Evolutionary conservation across 108 stramenopile species (phyloP).

Genomic region (Conticribra guillardii): DNA sequence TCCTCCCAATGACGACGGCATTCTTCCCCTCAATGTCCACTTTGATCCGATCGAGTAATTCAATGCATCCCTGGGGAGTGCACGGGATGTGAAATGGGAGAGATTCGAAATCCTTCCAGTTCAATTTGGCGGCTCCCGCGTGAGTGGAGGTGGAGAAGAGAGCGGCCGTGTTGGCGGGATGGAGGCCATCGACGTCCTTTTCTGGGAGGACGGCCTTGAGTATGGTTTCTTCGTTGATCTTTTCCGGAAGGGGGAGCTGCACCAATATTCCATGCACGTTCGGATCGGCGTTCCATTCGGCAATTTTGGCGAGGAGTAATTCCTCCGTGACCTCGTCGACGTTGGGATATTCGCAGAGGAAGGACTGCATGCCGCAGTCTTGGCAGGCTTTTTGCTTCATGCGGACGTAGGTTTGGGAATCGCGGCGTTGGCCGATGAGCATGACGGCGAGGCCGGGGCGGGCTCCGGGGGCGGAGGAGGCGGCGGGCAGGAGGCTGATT

Average conservation of each 20-base stretch:
- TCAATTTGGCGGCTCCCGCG: slow-evolving; percentile 43
- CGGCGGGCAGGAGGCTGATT: slow-evolving; percentile 25
- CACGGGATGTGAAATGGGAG: slow-evolving; percentile 83
- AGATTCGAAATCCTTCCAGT: slow-evolving; percentile 60
- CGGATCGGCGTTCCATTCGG: slow-evolving; percentile 75
- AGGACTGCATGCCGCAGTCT: slow-evolving; percentile 81
- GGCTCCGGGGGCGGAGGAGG: slow-evolving; percentile 70
- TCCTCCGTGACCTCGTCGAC: slow-evolving; percentile 79
- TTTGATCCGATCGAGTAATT: slow-evolving; percentile 89
- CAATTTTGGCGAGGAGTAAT: slow-evolving; percentile 73
- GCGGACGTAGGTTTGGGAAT: slow-evolving; percentile 96
- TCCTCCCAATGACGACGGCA: slow-evolving; percentile 97
- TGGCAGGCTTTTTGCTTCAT: slow-evolving; percentile 98
- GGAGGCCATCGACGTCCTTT: slow-evolving; percentile 98
- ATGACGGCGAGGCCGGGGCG: slow-evolving; percentile 94
- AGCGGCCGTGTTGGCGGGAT: slow-evolving; percentile 89
- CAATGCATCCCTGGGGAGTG: slow-evolving; percentile 94
- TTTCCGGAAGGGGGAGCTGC: slow-evolving; percentile 93
- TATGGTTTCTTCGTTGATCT: slow-evolving; percentile 85
- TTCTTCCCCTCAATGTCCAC: slow-evolving; percentile 86
- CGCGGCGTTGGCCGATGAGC: slow-evolving; percentile 88
- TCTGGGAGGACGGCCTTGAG: slow-evolving; percentile 67
- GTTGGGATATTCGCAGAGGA: slow-evolving; percentile 79
- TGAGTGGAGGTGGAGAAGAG: slow-evolving; percentile 69
- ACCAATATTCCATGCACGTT: slow-evolving; percentile 96